Evolutionary conservation across 768 basidiomycete species (phyloP).

Genomic region (Russula emetica): DNA sequence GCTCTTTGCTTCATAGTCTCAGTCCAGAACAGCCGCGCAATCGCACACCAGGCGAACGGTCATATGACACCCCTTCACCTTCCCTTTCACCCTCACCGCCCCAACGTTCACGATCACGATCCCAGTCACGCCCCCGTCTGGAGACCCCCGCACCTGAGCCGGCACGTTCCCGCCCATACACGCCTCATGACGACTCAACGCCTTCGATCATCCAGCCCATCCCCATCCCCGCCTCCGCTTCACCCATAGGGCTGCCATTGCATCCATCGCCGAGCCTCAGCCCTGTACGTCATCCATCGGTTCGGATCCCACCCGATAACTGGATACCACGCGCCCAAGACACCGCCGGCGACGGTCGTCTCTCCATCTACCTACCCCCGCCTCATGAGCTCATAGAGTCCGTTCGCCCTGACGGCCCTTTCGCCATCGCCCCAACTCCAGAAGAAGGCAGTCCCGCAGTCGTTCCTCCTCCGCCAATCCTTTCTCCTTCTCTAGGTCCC

Average conservation of each 20-base stretch:
- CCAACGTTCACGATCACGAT: conserved; percentile 21
- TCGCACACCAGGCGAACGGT: not conserved
- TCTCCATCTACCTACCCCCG: conserved; percentile 26
- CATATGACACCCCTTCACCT: not conserved
- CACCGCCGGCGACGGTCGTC: conserved; percentile 19
- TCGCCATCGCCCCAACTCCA: conserved; percentile 20
- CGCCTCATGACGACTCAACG: conserved; percentile 24
- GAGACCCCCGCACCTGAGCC: conserved; percentile 9
- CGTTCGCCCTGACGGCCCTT: conserved; percentile 15
- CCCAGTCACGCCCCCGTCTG: conserved; percentile 14
- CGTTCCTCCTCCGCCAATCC: conserved; percentile 10
- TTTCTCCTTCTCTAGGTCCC: conserved; percentile 8
- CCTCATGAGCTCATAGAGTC: conserved; percentile 23
- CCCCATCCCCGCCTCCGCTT: conserved; percentile 18
- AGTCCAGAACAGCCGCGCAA: conserved; percentile 13
- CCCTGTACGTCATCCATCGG: conserved; percentile 12
- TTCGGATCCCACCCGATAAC: conserved; percentile 25
- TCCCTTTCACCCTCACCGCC: not conserved
- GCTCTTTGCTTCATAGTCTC: not conserved
- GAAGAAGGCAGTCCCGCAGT: conserved; percentile 22
- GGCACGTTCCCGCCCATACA: conserved; percentile 23
- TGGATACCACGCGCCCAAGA: conserved; percentile 27
- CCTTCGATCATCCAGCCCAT: conserved; percentile 26
- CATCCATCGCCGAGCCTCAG: conserved; percentile 6
- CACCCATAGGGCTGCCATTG: conserved; percentile 1